Evolutionary conservation across 306 rosid species (phyloP).

Genomic region (Leucaena leucocephala): DNA sequence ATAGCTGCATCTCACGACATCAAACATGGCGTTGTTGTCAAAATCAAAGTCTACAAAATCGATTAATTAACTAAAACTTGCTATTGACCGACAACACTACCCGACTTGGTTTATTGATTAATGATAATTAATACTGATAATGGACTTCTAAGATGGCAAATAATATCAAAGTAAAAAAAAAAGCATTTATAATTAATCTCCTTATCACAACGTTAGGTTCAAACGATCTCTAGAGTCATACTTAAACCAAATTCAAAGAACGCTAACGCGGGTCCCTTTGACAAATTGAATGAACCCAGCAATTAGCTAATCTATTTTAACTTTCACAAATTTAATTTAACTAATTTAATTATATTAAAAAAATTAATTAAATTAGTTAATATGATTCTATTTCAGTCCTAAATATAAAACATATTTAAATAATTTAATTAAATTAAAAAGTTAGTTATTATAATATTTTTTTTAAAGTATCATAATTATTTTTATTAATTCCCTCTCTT

Average conservation of each 20-base stretch:
- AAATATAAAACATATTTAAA: too few species aligned
- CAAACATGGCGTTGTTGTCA: not conserved
- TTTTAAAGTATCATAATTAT: too few species aligned
- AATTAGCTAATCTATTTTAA: not conserved
- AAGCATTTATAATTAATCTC: not conserved
- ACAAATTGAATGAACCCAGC: not conserved
- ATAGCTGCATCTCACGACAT: not conserved
- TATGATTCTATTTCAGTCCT: too few species aligned
- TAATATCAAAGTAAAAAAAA: too few species aligned
- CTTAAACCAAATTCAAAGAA: not conserved
- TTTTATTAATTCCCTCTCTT: too few species aligned
- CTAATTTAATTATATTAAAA: too few species aligned
- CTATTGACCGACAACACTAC: not conserved
- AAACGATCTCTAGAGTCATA: not conserved
- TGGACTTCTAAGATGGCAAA: not conserved
- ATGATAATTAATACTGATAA: not conserved
- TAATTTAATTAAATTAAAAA: too few species aligned
- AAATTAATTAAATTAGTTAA: too few species aligned
- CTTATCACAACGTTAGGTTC: not conserved
- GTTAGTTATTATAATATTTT: too few species aligned
- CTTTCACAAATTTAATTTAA: not conserved
- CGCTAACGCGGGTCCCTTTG: not conserved
- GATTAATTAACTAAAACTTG: not conserved
- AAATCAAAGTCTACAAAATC: slow-evolving; percentile 5
- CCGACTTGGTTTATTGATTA: not conserved